These are phyloP conservation scores for Globisporangium echinulatum DNA, from an alignment of 352 stramenopile genomes.

Conservation along the genomic window DNA sequence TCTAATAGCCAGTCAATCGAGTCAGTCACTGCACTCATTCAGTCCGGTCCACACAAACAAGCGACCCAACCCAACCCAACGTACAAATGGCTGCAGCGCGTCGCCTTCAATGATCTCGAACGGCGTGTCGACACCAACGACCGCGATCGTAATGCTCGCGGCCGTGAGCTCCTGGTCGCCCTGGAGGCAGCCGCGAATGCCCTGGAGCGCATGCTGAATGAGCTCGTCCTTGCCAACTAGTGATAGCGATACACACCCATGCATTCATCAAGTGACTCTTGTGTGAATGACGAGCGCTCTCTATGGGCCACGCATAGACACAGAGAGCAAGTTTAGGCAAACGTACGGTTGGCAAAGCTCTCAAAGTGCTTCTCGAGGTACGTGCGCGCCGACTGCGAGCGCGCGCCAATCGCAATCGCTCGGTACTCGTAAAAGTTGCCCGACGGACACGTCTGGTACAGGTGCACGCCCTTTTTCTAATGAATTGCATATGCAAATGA, in stretches of 20 bases:
- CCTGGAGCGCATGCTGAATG: constrained; percentile 97
- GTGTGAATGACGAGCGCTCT: too few relatives aligned
- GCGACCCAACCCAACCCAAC: constrained; percentile 21
- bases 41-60: too few relatives aligned
- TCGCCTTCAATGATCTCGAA: constrained; percentile 93
- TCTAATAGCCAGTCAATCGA: constrained; percentile 25
- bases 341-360: constrained; percentile 83
- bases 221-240: constrained; percentile 91
- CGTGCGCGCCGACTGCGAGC: constrained; percentile 95
- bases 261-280: too few relatives aligned
- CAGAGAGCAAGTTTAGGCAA: background rate
- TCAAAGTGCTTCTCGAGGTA: constrained; percentile 99
- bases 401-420: constrained; percentile 95
- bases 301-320: background rate
- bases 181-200: constrained; percentile 93
- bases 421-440: constrained; percentile 99
- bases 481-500: too few relatives aligned
- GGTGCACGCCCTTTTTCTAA: constrained; percentile 94
- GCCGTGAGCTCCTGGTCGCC: constrained; percentile 93
- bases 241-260: constrained; percentile 1
- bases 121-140: constrained; percentile 92
- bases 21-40: background rate
- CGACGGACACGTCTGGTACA: constrained; percentile 98
- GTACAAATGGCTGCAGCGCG: constrained; percentile 93
- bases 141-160: constrained; percentile 89